These are phyloP conservation scores for Candida stauntonica DNA, from an alignment of 805 yeast species.

Conservation along the genomic window DNA sequence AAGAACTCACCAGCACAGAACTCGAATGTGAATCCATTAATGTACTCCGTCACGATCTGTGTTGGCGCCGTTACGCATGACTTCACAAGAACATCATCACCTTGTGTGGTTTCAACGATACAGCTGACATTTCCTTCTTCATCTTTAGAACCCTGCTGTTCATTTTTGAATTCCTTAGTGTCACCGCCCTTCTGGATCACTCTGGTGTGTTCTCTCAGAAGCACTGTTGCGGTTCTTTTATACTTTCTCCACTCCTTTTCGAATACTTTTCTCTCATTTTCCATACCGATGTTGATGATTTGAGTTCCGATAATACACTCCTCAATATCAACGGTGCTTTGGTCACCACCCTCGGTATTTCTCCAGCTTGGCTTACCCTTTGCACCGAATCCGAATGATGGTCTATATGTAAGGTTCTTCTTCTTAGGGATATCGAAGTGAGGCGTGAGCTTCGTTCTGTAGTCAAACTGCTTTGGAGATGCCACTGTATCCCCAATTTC, in stretches of 20 bases:
- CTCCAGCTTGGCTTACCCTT: conserved; percentile 79
- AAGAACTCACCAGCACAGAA: conserved; percentile 95
- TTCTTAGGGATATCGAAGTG: conserved; percentile 80
- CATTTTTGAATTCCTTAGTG: conserved; percentile 30
- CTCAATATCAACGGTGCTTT: conserved; percentile 79
- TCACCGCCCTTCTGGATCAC: conserved; percentile 24
- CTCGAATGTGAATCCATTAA: conserved; percentile 72
- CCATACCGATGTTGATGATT: conserved; percentile 69
- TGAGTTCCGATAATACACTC: conserved; percentile 88
- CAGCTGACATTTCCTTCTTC: conserved; percentile 34
- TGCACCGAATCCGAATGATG: conserved; percentile 85
- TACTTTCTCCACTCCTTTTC: conserved; percentile 39
- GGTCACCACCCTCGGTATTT: conserved; percentile 49
- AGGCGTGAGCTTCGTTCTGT: conserved; percentile 93
- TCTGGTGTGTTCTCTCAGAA: conserved; percentile 74
- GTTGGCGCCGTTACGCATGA: conserved; percentile 78
- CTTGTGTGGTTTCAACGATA: conserved; percentile 24
- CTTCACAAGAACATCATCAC: conserved; percentile 39
- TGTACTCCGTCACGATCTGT: conserved; percentile 73
- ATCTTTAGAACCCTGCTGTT: conserved; percentile 43
- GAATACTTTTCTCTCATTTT: conserved; percentile 59
- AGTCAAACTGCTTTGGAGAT: conserved; percentile 72
- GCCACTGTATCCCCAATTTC: conserved; percentile 57
- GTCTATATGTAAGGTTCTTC: conserved; percentile 40
- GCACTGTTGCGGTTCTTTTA: conserved; percentile 81